Evolutionary conservation across 2,329 filamentous ascomycete species (phyloP).

Genomic region (Fusarium sp.): DNA sequence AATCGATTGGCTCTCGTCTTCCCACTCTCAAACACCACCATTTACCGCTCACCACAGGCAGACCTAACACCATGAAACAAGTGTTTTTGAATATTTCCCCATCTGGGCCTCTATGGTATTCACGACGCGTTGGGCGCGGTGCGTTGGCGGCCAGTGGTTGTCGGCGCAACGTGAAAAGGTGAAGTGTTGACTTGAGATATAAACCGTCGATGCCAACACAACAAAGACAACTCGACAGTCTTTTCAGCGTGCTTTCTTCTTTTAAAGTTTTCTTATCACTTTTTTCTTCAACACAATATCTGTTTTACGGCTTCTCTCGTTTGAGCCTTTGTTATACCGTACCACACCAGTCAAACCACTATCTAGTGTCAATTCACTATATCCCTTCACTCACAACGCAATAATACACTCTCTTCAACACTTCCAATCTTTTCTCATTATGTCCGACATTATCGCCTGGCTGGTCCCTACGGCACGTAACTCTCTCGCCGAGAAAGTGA

Average conservation of each 20-base stretch:
- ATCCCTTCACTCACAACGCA: slow-evolving; percentile 18
- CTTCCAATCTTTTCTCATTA: slow-evolving; percentile 14
- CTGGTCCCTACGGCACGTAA: slow-evolving; percentile 55
- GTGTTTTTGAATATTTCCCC: slow-evolving; percentile 19
- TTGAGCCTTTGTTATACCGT: slow-evolving; percentile 34
- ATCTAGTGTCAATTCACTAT: slow-evolving; percentile 18
- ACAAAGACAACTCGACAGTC: slow-evolving; percentile 13
- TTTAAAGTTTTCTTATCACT: not conserved
- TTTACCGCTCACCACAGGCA: slow-evolving; percentile 8
- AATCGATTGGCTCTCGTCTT: slow-evolving; percentile 37
- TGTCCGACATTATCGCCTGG: slow-evolving; percentile 56
- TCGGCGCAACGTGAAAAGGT: slow-evolving; percentile 32
- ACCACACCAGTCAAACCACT: slow-evolving; percentile 3
- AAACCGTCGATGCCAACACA: slow-evolving; percentile 20
- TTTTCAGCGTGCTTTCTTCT: slow-evolving; percentile 35
- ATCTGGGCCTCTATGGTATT: slow-evolving; percentile 14
- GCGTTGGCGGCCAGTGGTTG: slow-evolving; percentile 39
- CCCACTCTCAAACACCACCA: slow-evolving; percentile 33
- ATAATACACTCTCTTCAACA: slow-evolving; percentile 21
- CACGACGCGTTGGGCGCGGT: slow-evolving; percentile 28
- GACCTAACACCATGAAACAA: slow-evolving; percentile 33
- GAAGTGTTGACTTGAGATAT: slow-evolving; percentile 35
- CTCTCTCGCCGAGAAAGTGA: slow-evolving; percentile 53
- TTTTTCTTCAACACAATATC: not conserved
- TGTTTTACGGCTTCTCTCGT: slow-evolving; percentile 43